These are phyloP conservation scores for Mucor sp. DNA, from an alignment of 371 early-diverging fungal species.

Conservation along the genomic window DNA sequence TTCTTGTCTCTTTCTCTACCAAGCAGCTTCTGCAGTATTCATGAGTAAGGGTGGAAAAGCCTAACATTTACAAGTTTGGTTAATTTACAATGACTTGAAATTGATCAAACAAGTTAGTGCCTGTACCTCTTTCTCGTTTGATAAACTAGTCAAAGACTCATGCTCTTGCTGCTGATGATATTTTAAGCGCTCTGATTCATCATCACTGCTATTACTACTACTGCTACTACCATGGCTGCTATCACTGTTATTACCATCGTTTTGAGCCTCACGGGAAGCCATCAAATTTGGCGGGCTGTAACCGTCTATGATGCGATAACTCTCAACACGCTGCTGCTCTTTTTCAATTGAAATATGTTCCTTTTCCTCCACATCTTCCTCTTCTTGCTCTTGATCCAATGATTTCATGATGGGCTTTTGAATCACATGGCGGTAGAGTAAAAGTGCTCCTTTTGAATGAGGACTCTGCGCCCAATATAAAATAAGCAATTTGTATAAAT, in stretches of 20 bases:
- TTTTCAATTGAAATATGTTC: background rate
- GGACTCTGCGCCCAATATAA: conserved; percentile 60
- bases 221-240: conserved; percentile 5
- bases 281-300: conserved; percentile 23
- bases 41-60: conserved; percentile 4
- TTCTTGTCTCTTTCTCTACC: background rate
- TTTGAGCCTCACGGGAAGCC: background rate
- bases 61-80: background rate
- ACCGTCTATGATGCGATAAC: conserved; percentile 29
- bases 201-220: conserved; percentile 12
- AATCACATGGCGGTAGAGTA: conserved; percentile 39
- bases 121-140: background rate
- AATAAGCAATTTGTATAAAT: conserved; percentile 44
- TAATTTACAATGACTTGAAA: background rate
- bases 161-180: conserved; percentile 1
- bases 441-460: conserved; percentile 48
- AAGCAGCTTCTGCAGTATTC: conserved; percentile 24
- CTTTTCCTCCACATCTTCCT: conserved; percentile 4
- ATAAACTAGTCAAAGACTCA: background rate
- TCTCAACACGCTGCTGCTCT: background rate
- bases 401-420: conserved; percentile 30
- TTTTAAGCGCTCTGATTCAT: conserved; percentile 2
- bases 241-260: background rate
- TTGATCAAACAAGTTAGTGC: background rate
- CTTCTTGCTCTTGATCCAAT: background rate